A percentile compares a stretch with the other conserved stretches of the same genome.
Conservation (phyloP, 257 asterid genomes). For the Jacaranda copaia region DNA sequence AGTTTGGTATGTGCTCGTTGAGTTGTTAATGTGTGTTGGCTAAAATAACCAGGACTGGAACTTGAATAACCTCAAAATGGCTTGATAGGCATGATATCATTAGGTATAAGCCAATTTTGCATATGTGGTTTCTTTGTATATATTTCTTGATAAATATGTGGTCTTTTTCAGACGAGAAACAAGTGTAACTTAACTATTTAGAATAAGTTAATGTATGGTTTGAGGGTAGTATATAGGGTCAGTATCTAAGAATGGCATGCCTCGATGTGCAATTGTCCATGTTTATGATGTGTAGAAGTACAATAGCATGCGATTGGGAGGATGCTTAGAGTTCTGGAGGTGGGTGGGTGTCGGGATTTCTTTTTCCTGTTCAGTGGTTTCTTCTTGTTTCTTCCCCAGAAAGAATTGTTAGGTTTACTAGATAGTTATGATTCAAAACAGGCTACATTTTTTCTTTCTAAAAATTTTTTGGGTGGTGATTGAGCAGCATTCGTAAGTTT, state of each 20-base stretch:
- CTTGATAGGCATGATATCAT: background rate
- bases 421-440: no score
- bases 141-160: background rate
- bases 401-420: background rate
- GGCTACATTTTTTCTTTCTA: no score
- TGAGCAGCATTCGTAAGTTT: no score
- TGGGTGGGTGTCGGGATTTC: background rate
- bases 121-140: background rate
- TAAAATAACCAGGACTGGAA: background rate
- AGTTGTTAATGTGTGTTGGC: background rate
- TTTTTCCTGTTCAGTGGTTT: background rate
- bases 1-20: background rate
- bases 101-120: background rate
- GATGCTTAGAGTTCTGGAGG: background rate
- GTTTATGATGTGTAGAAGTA: background rate
- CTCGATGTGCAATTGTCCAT: background rate
- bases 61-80: background rate
- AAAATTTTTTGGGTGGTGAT: no score
- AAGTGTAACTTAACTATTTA: background rate
- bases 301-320: background rate
- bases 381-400: background rate
- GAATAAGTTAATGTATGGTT: background rate
- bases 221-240: background rate
- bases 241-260: background rate
- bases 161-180: background rate